Percentiles rank a stretch among this genome's conserved stretches.
phyloP scores from a whole-genome alignment of 139 green algal species.

The Coelastrella sp. region DNA sequence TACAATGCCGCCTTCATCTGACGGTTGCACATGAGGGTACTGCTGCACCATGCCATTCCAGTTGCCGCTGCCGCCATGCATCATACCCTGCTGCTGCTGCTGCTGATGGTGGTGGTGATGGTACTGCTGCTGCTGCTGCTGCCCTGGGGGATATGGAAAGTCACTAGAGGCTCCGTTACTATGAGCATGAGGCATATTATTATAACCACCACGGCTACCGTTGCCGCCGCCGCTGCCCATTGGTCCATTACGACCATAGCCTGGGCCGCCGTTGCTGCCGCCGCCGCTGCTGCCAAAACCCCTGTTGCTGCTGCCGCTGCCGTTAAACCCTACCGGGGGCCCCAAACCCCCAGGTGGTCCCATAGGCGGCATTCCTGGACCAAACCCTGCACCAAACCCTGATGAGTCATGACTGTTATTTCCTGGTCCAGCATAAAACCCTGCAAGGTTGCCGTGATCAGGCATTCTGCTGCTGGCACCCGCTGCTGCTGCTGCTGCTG shows the following conservation, averaged over 20 bases:
- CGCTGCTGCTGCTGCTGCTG: conserved; percentile 23
- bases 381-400: neutral
- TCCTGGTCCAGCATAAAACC: conserved; percentile 13
- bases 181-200: no score
- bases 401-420: neutral
- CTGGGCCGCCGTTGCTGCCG: conserved; percentile 12
- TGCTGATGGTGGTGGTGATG: neutral
- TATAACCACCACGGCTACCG: no score
- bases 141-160: neutral
- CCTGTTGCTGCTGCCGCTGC: conserved; percentile 29
- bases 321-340: neutral
- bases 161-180: neutral
- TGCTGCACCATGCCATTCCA: neutral
- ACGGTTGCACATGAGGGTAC: no score
- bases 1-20: no score
- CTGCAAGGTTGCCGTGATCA: neutral
- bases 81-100: neutral
- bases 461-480: conserved; percentile 4
- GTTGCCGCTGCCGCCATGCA: conserved; percentile 13
- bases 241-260: neutral
- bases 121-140: neutral
- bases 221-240: neutral
- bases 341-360: neutral
- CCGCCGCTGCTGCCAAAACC: conserved; percentile 13
- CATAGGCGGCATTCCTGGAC: neutral